Base-by-base conservation (phyloP, 2,329 filamentous ascomycete genomes). In the Akanthomyces dipterigenus region DNA sequence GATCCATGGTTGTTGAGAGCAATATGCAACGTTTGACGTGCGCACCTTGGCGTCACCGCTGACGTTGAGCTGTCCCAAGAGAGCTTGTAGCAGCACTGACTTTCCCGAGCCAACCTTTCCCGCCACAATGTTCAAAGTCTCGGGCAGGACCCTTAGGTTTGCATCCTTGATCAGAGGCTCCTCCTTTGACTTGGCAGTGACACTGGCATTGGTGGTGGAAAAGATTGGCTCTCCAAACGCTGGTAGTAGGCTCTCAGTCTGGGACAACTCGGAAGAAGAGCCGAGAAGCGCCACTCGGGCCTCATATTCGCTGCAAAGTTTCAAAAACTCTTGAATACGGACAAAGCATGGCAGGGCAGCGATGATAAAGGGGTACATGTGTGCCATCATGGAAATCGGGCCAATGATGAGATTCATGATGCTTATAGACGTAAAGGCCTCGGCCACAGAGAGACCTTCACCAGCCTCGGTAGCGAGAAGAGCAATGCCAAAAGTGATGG, bases 21-120 rank as follows among this genome's bases (percentile, higher is more conserved):
- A 68, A 40, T 67, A 70, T 7, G 67, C 66, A 1, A 64, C 63
- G 14, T 61, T 64, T 9, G 64, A 56, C 20, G 60, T 63, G 7
- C 61, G 43, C 1, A 63, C 51, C 3, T 61, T 26, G 3, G 65
- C 34, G 5, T 62, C 26, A 8, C 67, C 66, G 1, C 49, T 55
- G 8, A 60, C 57, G 3, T 59, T 48, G 38, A 67, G 51, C 56
- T 69, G 66, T 9, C 65, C 65, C 1, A 69, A 60, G 1, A 69
- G 53, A 9, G 64, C 53, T 34, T 64, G 64, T 20, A 67, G 55
- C 3, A 69, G 45, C 0, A 67, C 67, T 4, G 65, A 65, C 57
- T 69, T 69, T 2, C 68, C 68, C 0, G 62, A 64, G 14, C 67
- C 68, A 14, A 69, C 64, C 0, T 67, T 67, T 1, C 68, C 68